Percentiles rank a stretch among this genome's conserved stretches.
Conservation (phyloP, 2,329 filamentous ascomycete species). For the Talaromyces marneffei region DNA sequence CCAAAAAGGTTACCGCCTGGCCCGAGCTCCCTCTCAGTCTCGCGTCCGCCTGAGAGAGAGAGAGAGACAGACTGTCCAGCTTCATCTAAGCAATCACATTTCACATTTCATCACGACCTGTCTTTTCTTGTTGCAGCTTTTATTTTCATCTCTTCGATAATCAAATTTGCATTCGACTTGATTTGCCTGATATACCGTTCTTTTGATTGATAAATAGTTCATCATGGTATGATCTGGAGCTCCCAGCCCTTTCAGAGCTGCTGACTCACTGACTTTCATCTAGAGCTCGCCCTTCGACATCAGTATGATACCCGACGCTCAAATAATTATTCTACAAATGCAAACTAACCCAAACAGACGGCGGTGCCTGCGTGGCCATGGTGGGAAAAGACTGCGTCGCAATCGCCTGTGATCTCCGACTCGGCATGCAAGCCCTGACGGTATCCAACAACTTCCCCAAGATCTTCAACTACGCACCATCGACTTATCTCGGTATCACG, state of each 20-base stretch:
- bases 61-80: not conserved
- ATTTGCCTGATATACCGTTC: not conserved
- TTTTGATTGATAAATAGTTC: conserved; percentile 7
- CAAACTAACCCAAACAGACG: conserved; percentile 46
- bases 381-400: conserved; percentile 99
- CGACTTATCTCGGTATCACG: conserved; percentile 91
- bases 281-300: conserved; percentile 92
- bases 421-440: conserved; percentile 92
- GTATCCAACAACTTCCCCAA: conserved; percentile 99
- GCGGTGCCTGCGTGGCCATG: conserved; percentile 96
- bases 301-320: conserved; percentile 54
- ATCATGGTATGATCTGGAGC: conserved; percentile 28
- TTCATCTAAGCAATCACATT: not conserved
- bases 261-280: conserved; percentile 26
- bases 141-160: not conserved
- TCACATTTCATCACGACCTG: not conserved
- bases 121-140: conserved; percentile 9
- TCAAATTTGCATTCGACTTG: not conserved
- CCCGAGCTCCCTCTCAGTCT: conserved; percentile 26
- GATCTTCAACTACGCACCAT: conserved; percentile 89
- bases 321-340: no score
- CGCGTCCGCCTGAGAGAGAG: conserved; percentile 14
- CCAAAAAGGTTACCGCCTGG: conserved; percentile 16
- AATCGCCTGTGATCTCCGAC: conserved; percentile 96
- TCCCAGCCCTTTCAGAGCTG: conserved; percentile 18